Base-by-base conservation (phyloP, 2,329 filamentous ascomycete species). In the Ophiocordyceps robertsii region DNA sequence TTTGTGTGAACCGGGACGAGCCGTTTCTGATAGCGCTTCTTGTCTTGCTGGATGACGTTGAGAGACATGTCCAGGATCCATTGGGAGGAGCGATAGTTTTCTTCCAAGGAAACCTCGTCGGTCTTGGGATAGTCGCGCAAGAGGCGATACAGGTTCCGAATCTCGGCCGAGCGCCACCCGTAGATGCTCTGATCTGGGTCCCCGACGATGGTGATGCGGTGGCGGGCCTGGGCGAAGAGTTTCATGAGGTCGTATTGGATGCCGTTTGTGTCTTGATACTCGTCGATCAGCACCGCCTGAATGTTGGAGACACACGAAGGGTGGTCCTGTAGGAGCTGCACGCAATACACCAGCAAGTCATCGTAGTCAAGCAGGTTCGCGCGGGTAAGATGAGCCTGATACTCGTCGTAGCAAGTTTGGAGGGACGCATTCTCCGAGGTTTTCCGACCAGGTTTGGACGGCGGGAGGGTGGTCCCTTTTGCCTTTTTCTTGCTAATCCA, bases 101-200 rank as follows among this genome's bases (percentile, higher is more conserved):
- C 84, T 56, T 95, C 85, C 3, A 98, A 69, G 6, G 90, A 80
- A 37, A 95, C 78, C 44, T 92, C 82, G 5, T 87, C 73, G 0
- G 88, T 92, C 24, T 82, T 74, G 0, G 80, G 80, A 55, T 84
- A 95, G 45, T 86, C 80, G 36, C 68, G 68, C 41, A 87, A 75
- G 69, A 98, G 80, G 3, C 84, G 78, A 49, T 77, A 75, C 39
- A 96, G 70, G 53, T 96, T 98, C 57, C 82, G 82, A 51, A 90
- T 86, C 59, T 98, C 90, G 10, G 92, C 90, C 8, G 87, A 89
- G 17, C 90, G 81, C 71, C 93, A 98, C 17, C 90, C 86, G 58
- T 96, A 98, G 44, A 98, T 98, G 58, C 89, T 95, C 61, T 98
- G 90, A 58, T 98, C 92, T 0, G 92, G 90, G 57, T 98, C 90